These are phyloP conservation scores for Clarireedia homoeocarpa DNA, from an alignment of 2,329 filamentous ascomycete species.

Conservation along the genomic window DNA sequence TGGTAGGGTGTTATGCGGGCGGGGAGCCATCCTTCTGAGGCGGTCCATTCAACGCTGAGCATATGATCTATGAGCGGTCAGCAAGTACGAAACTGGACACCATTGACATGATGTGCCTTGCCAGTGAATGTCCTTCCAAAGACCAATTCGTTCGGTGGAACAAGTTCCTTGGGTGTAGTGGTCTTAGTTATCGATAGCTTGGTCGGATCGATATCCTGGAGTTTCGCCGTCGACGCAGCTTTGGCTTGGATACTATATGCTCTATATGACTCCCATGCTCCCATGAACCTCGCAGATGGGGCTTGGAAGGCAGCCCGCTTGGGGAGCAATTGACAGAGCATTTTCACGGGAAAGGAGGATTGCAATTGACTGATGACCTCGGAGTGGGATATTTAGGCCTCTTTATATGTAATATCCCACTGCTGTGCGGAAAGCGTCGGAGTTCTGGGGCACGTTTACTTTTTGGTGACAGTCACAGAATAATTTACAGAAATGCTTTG, in stretches of 20 bases:
- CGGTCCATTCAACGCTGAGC: slow-evolving; percentile 90
- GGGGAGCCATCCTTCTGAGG: slow-evolving; percentile 62
- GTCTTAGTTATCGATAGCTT: slow-evolving; percentile 71
- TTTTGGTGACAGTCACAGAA: neutral
- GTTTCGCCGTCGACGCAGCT: slow-evolving; percentile 33
- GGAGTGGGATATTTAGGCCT: neutral
- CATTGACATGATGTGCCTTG: slow-evolving; percentile 31
- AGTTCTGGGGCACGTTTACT: neutral
- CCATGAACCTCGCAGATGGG: slow-evolving; percentile 28
- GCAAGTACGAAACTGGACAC: neutral
- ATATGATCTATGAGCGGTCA: slow-evolving; percentile 69
- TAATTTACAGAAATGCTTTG: neutral
- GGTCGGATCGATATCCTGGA: slow-evolving; percentile 66
- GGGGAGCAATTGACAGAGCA: slow-evolving; percentile 40
- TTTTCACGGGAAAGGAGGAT: slow-evolving; percentile 22
- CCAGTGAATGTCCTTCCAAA: slow-evolving; percentile 91
- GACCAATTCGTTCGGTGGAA: slow-evolving; percentile 71
- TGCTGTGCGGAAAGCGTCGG: neutral
- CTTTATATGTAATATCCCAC: neutral
- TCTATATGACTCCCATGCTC: slow-evolving; percentile 30
- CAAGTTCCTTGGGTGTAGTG: slow-evolving; percentile 63
- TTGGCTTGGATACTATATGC: slow-evolving; percentile 43
- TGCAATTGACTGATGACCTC: neutral
- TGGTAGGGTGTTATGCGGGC: slow-evolving; percentile 89
- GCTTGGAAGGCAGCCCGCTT: slow-evolving; percentile 33